Conservation (phyloP, 768 basidiomycete species). For the Lentinus tigrinus region DNA sequence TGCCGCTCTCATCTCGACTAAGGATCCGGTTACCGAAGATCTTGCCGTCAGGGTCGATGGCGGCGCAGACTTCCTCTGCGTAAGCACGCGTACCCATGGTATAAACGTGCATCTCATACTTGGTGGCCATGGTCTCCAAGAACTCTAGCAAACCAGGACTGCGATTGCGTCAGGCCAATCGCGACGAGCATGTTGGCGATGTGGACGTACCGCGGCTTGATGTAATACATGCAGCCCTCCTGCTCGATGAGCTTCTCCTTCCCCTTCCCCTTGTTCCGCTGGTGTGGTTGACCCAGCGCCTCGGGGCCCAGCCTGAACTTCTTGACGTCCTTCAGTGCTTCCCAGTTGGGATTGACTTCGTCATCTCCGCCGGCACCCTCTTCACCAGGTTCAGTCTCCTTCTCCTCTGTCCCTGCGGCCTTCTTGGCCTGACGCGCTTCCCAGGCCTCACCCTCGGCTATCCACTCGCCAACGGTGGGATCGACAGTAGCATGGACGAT, state of each 20-base stretch:
- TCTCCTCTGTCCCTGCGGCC: slow-evolving; percentile 27
- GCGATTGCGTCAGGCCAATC: slow-evolving; percentile 8
- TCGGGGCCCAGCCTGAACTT: slow-evolving; percentile 89
- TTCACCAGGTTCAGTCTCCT: slow-evolving; percentile 38
- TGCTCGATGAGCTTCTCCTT: slow-evolving; percentile 65
- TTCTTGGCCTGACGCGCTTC: slow-evolving; percentile 56
- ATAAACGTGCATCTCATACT: slow-evolving; percentile 99
- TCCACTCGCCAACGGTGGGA: slow-evolving; percentile 98
- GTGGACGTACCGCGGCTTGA: slow-evolving; percentile 86
- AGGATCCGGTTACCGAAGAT: slow-evolving; percentile 87
- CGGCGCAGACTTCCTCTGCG: slow-evolving; percentile 91
- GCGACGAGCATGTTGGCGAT: not conserved
- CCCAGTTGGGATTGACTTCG: slow-evolving; percentile 89
- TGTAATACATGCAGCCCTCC: slow-evolving; percentile 93
- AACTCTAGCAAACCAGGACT: slow-evolving; percentile 87
- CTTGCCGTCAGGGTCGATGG: slow-evolving; percentile 86
- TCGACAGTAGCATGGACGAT: slow-evolving; percentile 99
- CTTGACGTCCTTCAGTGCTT: slow-evolving; percentile 86
- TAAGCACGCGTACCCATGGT: slow-evolving; percentile 99
- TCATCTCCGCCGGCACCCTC: slow-evolving; percentile 31
- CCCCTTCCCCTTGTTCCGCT: slow-evolving; percentile 49
- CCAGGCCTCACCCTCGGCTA: slow-evolving; percentile 80
- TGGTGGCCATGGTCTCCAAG: slow-evolving; percentile 62
- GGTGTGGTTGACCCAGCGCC: slow-evolving; percentile 46
- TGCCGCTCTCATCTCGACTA: slow-evolving; percentile 95